Evolutionary conservation across 2,329 filamentous ascomycete genomes (phyloP), one percentile per base, ranked within the genome.

Genomic region (Pseudogymnoascus sp.): DNA sequence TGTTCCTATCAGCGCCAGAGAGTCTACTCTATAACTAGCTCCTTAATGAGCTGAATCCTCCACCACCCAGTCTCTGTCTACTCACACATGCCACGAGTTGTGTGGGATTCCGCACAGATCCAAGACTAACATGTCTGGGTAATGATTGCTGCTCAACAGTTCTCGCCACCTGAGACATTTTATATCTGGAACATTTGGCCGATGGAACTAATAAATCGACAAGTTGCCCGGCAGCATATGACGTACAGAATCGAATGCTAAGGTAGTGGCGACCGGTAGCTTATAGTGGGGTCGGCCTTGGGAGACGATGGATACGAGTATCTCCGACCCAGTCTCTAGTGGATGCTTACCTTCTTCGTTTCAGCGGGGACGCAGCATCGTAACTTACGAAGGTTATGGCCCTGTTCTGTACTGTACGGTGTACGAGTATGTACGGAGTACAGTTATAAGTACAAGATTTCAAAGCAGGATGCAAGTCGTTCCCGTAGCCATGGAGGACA

Each of bases 321-420:
- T 55, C 49, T 55, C n/a, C 29, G 49, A 55, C 49, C 49, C 49
- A 55, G 49, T 55, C 49, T 55, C 49, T 33, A 33, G 49, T 55
- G 49, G 49, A 55, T 55, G 49, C 49, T 55, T 55, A 19, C 49
- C 49, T 55, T 55, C n/a, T 33, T 55, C 49, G 49, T 55, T 55
- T 33, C 49, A 55, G 49, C 29, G 49, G 29, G 49, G 49, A 2
- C 21, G 49, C 49, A 33, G 29, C 8, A 52, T 16, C 26, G 23
- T 55, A 43, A 21, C 38, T 19, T 6, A 26, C 23, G 23, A 26
- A 26, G 4, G 23, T 26, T 26, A 26, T 26, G 23, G 23, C 23
- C 23, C 23, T 26, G 23, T 26, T 2, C 23, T 4, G 3, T 26
- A 31, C 29, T 35, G 49, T 55, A 33, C 11, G 29, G 49, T 33